phyloP scores from a whole-genome alignment of 805 yeast genomes.

The Yarrowia porcina region DNA sequence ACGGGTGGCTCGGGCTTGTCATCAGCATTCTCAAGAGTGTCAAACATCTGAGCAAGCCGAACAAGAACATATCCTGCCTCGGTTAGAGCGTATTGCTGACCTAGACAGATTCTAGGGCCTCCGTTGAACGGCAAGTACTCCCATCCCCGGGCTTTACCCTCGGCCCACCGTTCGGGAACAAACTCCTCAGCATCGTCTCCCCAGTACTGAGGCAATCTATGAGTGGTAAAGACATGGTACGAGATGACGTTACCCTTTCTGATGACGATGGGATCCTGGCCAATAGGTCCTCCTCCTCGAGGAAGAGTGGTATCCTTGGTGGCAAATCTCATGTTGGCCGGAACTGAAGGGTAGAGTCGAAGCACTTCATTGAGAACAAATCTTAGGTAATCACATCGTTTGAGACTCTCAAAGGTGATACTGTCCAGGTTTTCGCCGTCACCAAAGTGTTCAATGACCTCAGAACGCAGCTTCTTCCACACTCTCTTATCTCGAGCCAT shows the following conservation, averaged over 20 bases:
- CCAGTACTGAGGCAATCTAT: slow-evolving; percentile 42
- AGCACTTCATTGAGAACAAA: slow-evolving; percentile 49
- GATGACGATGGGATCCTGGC: slow-evolving; percentile 41
- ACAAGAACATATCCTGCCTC: slow-evolving; percentile 47
- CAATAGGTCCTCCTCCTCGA: slow-evolving; percentile 49
- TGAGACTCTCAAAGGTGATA: slow-evolving; percentile 47
- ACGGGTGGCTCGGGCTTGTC: slow-evolving; percentile 14
- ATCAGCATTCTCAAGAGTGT: slow-evolving; percentile 14
- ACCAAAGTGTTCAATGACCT: slow-evolving; percentile 41
- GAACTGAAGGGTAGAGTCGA: slow-evolving; percentile 53
- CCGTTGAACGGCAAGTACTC: slow-evolving; percentile 53
- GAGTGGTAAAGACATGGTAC: slow-evolving; percentile 45
- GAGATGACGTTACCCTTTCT: slow-evolving; percentile 45
- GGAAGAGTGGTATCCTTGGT: slow-evolving; percentile 49
- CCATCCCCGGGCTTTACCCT: slow-evolving; percentile 40
- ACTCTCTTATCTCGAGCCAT: slow-evolving; percentile 42
- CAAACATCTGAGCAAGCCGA: slow-evolving; percentile 38
- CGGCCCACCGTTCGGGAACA: slow-evolving; percentile 50
- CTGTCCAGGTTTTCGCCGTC: slow-evolving; percentile 33
- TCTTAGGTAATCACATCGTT: slow-evolving; percentile 47
- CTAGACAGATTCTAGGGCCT: slow-evolving; percentile 54
- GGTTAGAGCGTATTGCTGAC: slow-evolving; percentile 56
- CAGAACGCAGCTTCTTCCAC: slow-evolving; percentile 40
- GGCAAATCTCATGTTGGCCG: slow-evolving; percentile 48
- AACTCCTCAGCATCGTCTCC: slow-evolving; percentile 47